These are phyloP conservation scores for Starmera pachycereana DNA, from an alignment of 805 yeast species.

Conservation along the genomic window DNA sequence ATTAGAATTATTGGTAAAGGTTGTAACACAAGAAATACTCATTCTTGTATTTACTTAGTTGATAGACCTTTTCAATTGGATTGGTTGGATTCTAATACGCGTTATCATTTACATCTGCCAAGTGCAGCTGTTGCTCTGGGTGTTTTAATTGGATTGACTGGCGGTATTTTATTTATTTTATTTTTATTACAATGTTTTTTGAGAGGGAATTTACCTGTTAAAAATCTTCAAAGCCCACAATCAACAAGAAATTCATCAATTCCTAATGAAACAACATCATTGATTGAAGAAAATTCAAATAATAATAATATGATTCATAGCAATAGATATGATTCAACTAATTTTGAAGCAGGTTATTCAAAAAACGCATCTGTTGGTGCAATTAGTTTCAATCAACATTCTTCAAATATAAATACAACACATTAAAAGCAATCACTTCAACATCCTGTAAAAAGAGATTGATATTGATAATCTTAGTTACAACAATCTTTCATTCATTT, in stretches of 20 bases:
- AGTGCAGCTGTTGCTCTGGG: slow-evolving; percentile 62
- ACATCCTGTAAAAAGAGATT: too few relatives aligned
- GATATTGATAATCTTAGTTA: too few relatives aligned
- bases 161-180: slow-evolving; percentile 19
- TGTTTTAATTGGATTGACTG: slow-evolving; percentile 46
- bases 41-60: slow-evolving; percentile 48
- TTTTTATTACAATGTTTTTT: slow-evolving; percentile 10
- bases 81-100: slow-evolving; percentile 45
- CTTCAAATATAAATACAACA: too few relatives aligned
- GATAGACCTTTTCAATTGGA: slow-evolving; percentile 57
- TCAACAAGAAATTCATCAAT: too few relatives aligned
- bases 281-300: too few relatives aligned
- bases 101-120: slow-evolving; percentile 53
- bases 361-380: neutral
- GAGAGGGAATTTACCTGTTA: too few relatives aligned
- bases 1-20: slow-evolving; percentile 54
- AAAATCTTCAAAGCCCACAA: too few relatives aligned
- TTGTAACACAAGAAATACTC: slow-evolving; percentile 31
- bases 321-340: neutral
- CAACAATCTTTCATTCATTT: too few relatives aligned
- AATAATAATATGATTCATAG: too few relatives aligned
- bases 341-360: neutral
- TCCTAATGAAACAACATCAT: too few relatives aligned
- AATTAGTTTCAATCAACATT: neutral
- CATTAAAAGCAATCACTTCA: too few relatives aligned